A percentile compares a stretch with the other conserved stretches of the same genome.
Evolutionary conservation across 148 eudicot genomes (phyloP).

Genomic region (Diospyros kaki): DNA sequence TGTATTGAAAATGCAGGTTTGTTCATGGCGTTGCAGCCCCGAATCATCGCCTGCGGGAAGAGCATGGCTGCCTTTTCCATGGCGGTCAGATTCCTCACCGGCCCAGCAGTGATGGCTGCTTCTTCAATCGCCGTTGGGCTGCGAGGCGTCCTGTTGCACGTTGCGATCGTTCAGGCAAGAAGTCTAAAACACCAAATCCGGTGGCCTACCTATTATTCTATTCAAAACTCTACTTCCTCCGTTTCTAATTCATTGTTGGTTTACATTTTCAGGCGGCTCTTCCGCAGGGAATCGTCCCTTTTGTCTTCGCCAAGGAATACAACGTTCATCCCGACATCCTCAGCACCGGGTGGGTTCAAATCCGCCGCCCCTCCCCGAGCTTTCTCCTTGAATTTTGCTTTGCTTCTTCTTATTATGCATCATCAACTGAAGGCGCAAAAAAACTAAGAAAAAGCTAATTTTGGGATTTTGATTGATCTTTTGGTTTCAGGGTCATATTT

Average conservation of each 20-base stretch:
- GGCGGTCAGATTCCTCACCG: slow-evolving; percentile 61
- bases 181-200: not conserved
- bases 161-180: slow-evolving; percentile 77
- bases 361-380: not conserved
- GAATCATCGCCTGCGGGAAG: slow-evolving; percentile 81
- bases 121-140: slow-evolving; percentile 67
- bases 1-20: slow-evolving; percentile 46
- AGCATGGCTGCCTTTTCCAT: slow-evolving; percentile 62
- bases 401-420: too few relatives aligned
- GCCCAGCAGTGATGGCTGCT: slow-evolving; percentile 89
- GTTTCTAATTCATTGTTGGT: not conserved
- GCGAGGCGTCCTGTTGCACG: slow-evolving; percentile 56
- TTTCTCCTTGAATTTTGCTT: not conserved
- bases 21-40: slow-evolving; percentile 87
- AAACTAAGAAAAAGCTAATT: too few relatives aligned
- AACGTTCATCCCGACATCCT: slow-evolving; percentile 48
- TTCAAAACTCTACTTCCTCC: too few relatives aligned
- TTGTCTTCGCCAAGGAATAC: slow-evolving; percentile 52
- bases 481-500: slow-evolving; percentile 55
- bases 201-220: too few relatives aligned
- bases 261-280: slow-evolving; percentile 39
- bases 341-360: slow-evolving; percentile 51
- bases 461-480: not conserved
- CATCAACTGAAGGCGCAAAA: too few relatives aligned
- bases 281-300: slow-evolving; percentile 54